phyloP scores from a whole-genome alignment of 2,329 filamentous ascomycete genomes.

The Hortaea sp. region DNA sequence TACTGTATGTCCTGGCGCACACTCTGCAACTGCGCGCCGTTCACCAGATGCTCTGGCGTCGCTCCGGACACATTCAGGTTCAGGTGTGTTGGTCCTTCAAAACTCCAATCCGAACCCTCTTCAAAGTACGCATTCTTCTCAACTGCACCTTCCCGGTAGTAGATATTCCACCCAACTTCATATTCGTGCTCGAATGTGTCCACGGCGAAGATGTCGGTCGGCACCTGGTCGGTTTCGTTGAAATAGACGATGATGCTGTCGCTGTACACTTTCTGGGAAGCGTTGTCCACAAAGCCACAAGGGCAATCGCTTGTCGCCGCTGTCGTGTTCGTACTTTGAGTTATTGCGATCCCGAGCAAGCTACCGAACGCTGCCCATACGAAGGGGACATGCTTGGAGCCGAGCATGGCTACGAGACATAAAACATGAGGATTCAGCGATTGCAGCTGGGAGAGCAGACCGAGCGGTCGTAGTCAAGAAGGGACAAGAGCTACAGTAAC shows the following conservation, averaged over 20 bases:
- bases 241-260: constrained; percentile 42
- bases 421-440: too few species aligned
- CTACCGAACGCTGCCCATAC: too few species aligned
- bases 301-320: constrained; percentile 24
- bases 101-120: constrained; percentile 5
- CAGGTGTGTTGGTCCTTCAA: constrained; percentile 17
- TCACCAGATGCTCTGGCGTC: constrained; percentile 31
- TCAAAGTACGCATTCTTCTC: constrained; percentile 29
- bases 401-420: too few species aligned
- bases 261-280: constrained; percentile 32
- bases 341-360: too few species aligned
- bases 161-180: constrained; percentile 38
- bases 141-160: constrained; percentile 35
- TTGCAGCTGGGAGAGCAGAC: too few species aligned
- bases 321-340: background rate
- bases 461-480: too few species aligned
- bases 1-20: constrained; percentile 37
- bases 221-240: constrained; percentile 35
- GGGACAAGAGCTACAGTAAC: too few species aligned
- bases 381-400: too few species aligned
- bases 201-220: constrained; percentile 27
- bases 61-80: constrained; percentile 26
- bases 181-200: constrained; percentile 34
- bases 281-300: constrained; percentile 37
- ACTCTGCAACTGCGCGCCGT: constrained; percentile 34